Evolutionary conservation across 2,329 filamentous ascomycete genomes (phyloP).

Genomic region (Aspergillus puulaauensis): DNA sequence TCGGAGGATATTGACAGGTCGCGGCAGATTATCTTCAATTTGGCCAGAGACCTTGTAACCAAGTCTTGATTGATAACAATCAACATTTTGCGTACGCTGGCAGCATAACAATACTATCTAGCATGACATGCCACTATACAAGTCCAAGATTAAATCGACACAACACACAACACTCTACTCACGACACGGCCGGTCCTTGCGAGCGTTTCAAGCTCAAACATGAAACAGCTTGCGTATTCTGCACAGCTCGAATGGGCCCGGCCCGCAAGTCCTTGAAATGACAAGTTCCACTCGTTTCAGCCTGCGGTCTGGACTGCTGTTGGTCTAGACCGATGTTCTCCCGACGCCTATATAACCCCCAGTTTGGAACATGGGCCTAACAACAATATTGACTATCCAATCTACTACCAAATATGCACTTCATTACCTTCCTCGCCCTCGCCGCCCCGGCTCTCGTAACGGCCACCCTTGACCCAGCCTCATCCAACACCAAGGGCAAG

Average conservation of each 20-base stretch:
- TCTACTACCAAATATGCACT: not conserved
- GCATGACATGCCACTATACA: no score
- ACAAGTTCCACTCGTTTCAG: not conserved
- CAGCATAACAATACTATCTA: no score
- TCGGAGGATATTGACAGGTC: not conserved
- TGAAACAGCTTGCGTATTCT: not conserved
- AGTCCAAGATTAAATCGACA: no score
- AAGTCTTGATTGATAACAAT: not conserved
- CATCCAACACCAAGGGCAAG: slow-evolving; percentile 38
- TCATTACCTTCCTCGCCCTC: slow-evolving; percentile 14
- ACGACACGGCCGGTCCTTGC: no score
- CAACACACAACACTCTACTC: no score
- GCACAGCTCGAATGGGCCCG: not conserved
- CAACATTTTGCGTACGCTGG: no score
- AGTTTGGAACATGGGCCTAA: not conserved
- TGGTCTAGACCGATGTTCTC: not conserved
- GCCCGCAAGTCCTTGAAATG: not conserved
- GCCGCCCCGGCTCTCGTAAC: slow-evolving; percentile 14
- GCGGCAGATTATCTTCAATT: not conserved
- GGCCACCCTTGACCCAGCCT: slow-evolving; percentile 34
- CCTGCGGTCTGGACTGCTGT: not conserved
- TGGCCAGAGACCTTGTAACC: not conserved
- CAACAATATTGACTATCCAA: no score
- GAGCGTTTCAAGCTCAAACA: not conserved
- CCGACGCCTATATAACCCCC: not conserved